Conservation (phyloP, 164 flowering plant genomes). For the Warburgia ugandensis region DNA sequence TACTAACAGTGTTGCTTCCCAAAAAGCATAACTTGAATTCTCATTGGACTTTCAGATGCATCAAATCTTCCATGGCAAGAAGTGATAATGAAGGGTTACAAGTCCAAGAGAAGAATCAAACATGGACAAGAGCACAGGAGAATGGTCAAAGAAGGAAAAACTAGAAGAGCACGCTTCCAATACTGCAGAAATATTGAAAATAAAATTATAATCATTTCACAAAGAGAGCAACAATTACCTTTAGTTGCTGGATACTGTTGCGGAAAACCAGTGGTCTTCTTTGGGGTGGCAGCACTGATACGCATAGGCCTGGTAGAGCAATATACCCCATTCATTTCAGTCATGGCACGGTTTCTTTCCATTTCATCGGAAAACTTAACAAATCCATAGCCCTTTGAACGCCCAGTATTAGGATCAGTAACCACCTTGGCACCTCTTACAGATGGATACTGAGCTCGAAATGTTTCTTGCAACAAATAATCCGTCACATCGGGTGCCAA, state of each 20-base stretch:
- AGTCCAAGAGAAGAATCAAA: too few species aligned
- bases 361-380: slow-evolving; percentile 90
- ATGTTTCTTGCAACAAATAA: slow-evolving; percentile 88
- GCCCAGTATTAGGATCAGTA: slow-evolving; percentile 87
- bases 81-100: too few species aligned
- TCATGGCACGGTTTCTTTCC: slow-evolving; percentile 92
- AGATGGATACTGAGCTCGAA: slow-evolving; percentile 72
- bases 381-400: slow-evolving; percentile 96
- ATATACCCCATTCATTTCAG: slow-evolving; percentile 91
- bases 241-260: slow-evolving; percentile 62
- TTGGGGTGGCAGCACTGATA: slow-evolving; percentile 95
- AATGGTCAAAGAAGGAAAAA: too few species aligned
- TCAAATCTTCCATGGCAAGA: too few species aligned
- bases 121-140: too few species aligned
- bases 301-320: slow-evolving; percentile 97
- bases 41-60: too few species aligned
- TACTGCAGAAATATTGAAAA: too few species aligned
- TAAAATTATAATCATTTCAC: too few species aligned
- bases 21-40: too few species aligned
- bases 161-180: too few species aligned
- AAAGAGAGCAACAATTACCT: slow-evolving; percentile 41
- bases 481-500: slow-evolving; percentile 99
- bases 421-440: slow-evolving; percentile 99
- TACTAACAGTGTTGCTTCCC: too few species aligned
- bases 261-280: slow-evolving; percentile 58